A percentile compares a stretch with the other conserved stretches of the same genome.
Evolutionary conservation across 169 alveolate genomes (phyloP).

Genomic region (Babesia ovis): DNA sequence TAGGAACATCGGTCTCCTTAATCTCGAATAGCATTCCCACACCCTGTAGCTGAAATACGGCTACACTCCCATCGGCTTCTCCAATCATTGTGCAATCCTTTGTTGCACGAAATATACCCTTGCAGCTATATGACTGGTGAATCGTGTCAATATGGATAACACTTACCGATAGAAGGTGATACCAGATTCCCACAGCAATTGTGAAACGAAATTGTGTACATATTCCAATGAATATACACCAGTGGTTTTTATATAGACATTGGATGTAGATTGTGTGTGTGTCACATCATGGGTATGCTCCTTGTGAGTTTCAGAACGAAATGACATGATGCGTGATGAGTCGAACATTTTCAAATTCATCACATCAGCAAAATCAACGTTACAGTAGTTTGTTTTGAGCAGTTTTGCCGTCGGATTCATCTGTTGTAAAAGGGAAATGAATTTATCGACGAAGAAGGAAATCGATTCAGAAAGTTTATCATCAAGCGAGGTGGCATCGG

Average conservation of each 20-base stretch:
- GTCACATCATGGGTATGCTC: conserved; percentile 14
- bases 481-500: neutral
- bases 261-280: neutral
- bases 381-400: conserved; percentile 25
- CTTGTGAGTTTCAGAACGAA: conserved; percentile 11
- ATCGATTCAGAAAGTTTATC: neutral
- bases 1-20: conserved; percentile 38
- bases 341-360: conserved; percentile 52
- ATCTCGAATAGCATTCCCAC: conserved; percentile 75
- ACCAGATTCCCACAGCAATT: conserved; percentile 56
- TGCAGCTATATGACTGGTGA: conserved; percentile 51
- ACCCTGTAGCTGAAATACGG: conserved; percentile 69
- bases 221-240: conserved; percentile 34
- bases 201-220: conserved; percentile 44
- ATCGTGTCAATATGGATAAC: neutral
- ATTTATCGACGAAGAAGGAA: neutral
- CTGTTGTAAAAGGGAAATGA: neutral
- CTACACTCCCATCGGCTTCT: conserved; percentile 16
- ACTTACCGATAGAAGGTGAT: conserved; percentile 42
- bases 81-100: conserved; percentile 26
- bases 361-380: conserved; percentile 36
- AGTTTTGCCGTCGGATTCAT: conserved; percentile 26
- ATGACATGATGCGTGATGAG: conserved; percentile 30
- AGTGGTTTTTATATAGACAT: conserved; percentile 28
- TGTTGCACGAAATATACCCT: conserved; percentile 69